Base-by-base conservation (phyloP, 768 basidiomycete genomes). In the Ramaria sp. region DNA sequence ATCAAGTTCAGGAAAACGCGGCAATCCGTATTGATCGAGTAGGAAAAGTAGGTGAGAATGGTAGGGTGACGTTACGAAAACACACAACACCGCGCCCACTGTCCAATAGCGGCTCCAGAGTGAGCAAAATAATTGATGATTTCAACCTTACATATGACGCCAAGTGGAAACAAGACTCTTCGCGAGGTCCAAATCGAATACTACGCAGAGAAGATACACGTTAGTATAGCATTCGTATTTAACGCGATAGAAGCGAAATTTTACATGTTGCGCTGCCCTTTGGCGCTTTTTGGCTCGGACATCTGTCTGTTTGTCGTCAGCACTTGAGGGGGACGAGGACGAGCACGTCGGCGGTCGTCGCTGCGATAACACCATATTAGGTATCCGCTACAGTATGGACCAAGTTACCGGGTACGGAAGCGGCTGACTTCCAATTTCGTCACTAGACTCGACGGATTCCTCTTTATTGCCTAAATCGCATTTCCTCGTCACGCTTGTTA, bases 81-180 rank as follows among this genome's bases (percentile, higher is more conserved):
- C 31, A 37, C 37, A 22, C 22, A 37, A 3, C 19, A 57, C 48
- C 19, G 27, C 55, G 31, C 55, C 55, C 48, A 58, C 45, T 19
- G 31, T 31, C 34, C 11, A 30, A n/a, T 22, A n/a, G 20, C 34
- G 43, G 30, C 13, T 33, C 49, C 19, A n/a, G 43, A 15, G 15
- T 20, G 20, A 24, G 12, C 54, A 47, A 38, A 24, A 4, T 3
- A 20, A 50, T 43, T 27, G 27, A 22, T 59, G 59, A 58, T 39
- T 30, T 30, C 48, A 41, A 53, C 78, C 83, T 60, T 58, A 86
- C 75, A 61, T 39, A 80, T 53, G n/a, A 91, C 72, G 31, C 88
- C 89, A 3, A 88, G 63, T 5, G 84, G 78, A 64, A 91, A 90
- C n/a, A 88, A 69, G 58, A 87, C 82, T 51, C 80, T 74, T 57